These are phyloP conservation scores for Tetrahymena borealis DNA, from an alignment of 73 alveolate species.

Conservation along the genomic window DNA sequence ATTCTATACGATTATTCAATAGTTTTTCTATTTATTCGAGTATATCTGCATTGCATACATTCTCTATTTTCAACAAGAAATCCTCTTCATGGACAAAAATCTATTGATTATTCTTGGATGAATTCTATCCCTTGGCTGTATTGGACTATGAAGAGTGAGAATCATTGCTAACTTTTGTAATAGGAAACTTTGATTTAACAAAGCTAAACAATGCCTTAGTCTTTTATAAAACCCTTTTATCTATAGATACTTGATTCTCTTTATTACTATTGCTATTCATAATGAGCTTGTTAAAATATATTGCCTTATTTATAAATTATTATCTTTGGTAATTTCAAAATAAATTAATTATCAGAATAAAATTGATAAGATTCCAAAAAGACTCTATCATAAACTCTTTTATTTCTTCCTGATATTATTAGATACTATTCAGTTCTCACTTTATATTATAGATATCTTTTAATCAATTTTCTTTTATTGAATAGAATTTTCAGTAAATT, in stretches of 20 bases:
- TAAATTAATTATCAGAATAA: background rate
- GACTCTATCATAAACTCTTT: background rate
- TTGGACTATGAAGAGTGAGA: background rate
- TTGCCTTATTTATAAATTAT: background rate
- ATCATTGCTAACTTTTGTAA: background rate
- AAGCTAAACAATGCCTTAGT: background rate
- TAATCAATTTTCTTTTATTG: too few species aligned
- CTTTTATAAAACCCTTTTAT: background rate
- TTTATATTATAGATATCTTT: background rate
- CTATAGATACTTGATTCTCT: background rate
- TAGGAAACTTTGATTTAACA: background rate
- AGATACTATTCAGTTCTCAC: background rate
- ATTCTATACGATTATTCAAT: background rate
- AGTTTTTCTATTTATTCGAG: background rate
- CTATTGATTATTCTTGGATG: background rate
- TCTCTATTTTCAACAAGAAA: background rate
- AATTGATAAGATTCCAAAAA: background rate
- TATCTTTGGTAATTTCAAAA: background rate
- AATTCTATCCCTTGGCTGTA: background rate
- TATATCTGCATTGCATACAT: background rate
- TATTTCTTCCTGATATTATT: background rate
- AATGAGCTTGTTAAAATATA: background rate
- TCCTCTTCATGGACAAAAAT: background rate
- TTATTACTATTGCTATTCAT: background rate
- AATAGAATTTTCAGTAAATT: too few species aligned